Percentiles rank a stretch among this genome's conserved stretches.
Evolutionary conservation across 139 green algal species (phyloP).

Genomic region (Chlamydomonas sp.): DNA sequence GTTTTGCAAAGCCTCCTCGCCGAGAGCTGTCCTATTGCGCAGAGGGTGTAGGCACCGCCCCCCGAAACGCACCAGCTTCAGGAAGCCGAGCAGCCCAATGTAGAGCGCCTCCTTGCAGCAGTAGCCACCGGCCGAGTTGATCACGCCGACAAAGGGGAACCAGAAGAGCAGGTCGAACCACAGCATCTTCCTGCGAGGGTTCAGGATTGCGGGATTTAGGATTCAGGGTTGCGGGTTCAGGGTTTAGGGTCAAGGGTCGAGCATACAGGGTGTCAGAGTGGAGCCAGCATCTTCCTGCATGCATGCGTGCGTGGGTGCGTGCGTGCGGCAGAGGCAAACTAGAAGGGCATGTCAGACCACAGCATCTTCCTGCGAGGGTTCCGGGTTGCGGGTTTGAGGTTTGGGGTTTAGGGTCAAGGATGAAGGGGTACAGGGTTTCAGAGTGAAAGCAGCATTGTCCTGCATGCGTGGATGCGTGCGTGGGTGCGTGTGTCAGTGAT

Average conservation of each 20-base stretch:
- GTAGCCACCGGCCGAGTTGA: background rate
- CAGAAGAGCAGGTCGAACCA: conserved; percentile 12
- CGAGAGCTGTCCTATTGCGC: background rate
- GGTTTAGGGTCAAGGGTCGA: too few species aligned
- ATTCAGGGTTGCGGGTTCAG: too few species aligned
- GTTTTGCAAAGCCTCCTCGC: background rate
- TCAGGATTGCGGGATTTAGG: too few species aligned
- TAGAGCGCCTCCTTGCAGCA: conserved; percentile 3
- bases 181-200: conserved; percentile 1
- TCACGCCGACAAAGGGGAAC: conserved; percentile 9
- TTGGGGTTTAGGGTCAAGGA: too few species aligned
- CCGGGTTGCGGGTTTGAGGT: too few species aligned
- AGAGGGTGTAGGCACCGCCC: background rate
- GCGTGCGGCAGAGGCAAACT: conserved; percentile 1
- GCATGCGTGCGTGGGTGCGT: too few species aligned
- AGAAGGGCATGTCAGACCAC: conserved; percentile 11
- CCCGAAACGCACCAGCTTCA: conserved; percentile 9
- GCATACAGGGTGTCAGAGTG: too few species aligned
- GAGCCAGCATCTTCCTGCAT: too few species aligned
- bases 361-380: conserved; percentile 4
- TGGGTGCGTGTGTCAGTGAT: too few species aligned
- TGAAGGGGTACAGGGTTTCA: too few species aligned
- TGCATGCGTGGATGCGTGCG: too few species aligned
- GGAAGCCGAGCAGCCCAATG: conserved; percentile 10
- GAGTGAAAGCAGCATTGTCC: too few species aligned